Conservation (phyloP, 2,329 filamentous ascomycete species). For the Neodidymelliopsis sp. region DNA sequence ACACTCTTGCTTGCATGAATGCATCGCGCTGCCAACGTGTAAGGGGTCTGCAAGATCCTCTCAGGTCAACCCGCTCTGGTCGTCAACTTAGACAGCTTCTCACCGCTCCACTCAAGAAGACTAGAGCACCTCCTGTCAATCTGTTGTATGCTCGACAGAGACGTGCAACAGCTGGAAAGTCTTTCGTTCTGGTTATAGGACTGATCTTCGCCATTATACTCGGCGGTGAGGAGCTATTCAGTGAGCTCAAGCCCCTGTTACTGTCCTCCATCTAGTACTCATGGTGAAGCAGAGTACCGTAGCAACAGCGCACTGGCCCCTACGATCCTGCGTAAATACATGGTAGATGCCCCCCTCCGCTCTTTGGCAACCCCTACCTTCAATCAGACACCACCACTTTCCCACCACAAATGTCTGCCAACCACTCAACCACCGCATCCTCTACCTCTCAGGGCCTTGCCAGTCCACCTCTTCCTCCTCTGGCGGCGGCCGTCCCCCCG, state of each 20-base stretch:
- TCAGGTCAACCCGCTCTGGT: no score
- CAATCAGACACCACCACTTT: not conserved
- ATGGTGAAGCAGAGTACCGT: not conserved
- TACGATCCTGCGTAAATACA: not conserved
- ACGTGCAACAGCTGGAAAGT: not conserved
- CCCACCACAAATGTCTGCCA: not conserved
- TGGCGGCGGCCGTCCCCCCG: not conserved
- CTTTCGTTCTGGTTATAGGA: not conserved
- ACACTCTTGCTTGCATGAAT: no score
- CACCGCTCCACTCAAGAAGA: no score
- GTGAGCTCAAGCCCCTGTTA: not conserved
- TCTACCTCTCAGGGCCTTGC: not conserved
- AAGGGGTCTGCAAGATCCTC: no score
- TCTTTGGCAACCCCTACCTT: not conserved
- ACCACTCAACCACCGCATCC: not conserved
- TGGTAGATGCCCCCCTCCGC: not conserved
- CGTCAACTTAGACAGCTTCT: no score
- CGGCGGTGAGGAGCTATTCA: not conserved
- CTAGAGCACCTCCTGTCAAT: not conserved
- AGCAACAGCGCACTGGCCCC: not conserved
- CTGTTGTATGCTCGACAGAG: not conserved
- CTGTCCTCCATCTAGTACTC: not conserved
- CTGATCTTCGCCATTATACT: not conserved
- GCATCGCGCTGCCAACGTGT: no score
- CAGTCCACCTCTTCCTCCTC: no score